A percentile compares a stretch with the other conserved stretches of the same genome.
Conservation (phyloP, 306 rosid genomes). For the Castanea crenata region DNA sequence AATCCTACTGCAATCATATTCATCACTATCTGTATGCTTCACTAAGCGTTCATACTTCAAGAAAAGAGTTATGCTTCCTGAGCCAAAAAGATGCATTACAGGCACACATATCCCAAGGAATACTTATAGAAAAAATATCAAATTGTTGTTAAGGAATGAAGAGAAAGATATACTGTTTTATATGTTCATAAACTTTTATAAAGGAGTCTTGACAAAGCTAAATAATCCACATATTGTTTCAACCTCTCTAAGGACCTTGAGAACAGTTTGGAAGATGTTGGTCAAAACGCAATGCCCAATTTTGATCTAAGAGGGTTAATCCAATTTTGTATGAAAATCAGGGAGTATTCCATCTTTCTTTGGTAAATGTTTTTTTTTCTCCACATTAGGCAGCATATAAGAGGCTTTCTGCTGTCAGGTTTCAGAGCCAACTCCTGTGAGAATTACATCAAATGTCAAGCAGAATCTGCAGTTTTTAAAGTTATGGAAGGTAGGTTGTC, state of each 20-base stretch:
- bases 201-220: too few relatives aligned
- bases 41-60: too few relatives aligned
- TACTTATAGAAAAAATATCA: too few relatives aligned
- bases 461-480: conserved; percentile 79
- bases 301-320: background rate
- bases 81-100: too few relatives aligned
- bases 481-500: conserved; percentile 63
- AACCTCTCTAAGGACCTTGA: background rate
- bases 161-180: too few relatives aligned
- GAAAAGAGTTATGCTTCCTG: too few relatives aligned
- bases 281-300: background rate
- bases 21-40: too few relatives aligned
- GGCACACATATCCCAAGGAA: too few relatives aligned
- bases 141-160: too few relatives aligned
- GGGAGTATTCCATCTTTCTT: background rate
- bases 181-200: too few relatives aligned
- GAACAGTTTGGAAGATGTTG: background rate
- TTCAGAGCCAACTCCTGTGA: conserved; percentile 56
- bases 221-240: too few relatives aligned
- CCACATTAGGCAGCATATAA: background rate
- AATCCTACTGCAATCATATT: too few relatives aligned
- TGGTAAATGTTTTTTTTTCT: background rate
- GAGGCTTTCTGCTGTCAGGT: conserved; percentile 35
- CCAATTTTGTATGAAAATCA: background rate
- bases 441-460: conserved; percentile 85